These are phyloP conservation scores for Basidiobolus meristosporus DNA, from an alignment of 371 early-diverging fungal genomes.

Conservation along the genomic window DNA sequence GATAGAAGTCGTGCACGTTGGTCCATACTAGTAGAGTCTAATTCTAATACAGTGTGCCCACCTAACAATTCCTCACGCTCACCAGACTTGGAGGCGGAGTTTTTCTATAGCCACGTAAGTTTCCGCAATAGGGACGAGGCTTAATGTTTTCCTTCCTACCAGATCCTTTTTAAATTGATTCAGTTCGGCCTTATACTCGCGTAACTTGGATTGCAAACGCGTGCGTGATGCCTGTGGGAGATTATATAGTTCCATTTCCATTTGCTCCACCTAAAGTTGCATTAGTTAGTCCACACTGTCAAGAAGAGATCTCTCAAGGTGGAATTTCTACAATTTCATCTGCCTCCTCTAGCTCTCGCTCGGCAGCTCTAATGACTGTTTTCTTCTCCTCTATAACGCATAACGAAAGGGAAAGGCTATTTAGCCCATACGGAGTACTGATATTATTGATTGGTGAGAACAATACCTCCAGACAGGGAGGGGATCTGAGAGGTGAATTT, in stretches of 20 bases:
- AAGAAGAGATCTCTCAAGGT: neutral
- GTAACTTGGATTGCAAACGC: slow-evolving; percentile 49
- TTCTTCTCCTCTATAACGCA: slow-evolving; percentile 63
- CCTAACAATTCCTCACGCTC: slow-evolving; percentile 50
- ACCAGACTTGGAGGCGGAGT: slow-evolving; percentile 12
- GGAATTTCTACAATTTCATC: slow-evolving; percentile 73
- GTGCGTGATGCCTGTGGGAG: slow-evolving; percentile 42
- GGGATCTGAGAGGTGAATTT: slow-evolving; percentile 38
- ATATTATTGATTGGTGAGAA: no score
- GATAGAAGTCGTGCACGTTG: slow-evolving; percentile 61
- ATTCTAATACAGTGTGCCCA: slow-evolving; percentile 18
- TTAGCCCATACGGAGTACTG: no score
- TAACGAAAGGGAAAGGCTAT: no score
- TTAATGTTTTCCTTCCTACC: no score
- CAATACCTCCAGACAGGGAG: slow-evolving; percentile 30
- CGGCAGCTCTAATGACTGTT: slow-evolving; percentile 43
- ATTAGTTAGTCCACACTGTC: no score
- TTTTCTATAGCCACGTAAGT: neutral
- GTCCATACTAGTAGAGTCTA: slow-evolving; percentile 46
- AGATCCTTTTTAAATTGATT: no score
- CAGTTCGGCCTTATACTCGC: no score
- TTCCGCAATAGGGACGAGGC: neutral
- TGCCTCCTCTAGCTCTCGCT: slow-evolving; percentile 80
- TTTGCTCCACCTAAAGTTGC: slow-evolving; percentile 55
- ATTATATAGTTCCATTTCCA: slow-evolving; percentile 78